Evolutionary conservation across 805 yeast species (phyloP), one percentile per base, ranked within the genome.

Genomic region (Monosporozyma servazzii): DNA sequence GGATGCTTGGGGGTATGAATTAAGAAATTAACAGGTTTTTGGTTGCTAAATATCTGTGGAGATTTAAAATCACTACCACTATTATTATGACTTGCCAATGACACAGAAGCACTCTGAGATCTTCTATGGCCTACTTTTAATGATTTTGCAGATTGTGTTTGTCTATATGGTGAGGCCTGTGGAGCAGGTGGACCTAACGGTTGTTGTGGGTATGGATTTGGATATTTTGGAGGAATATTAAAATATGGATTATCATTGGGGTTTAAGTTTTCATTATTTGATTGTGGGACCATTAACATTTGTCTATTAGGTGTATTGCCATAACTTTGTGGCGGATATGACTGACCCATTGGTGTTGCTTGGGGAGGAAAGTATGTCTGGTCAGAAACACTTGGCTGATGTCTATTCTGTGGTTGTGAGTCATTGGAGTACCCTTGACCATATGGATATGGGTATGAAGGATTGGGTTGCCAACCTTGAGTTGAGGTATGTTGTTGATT

Each of bases 1-100:
- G 68, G 68, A 54, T 64, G 66, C 47, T 62, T 64, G 40, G 67
- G 68, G 1, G 68, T 64, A 51, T 64, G 67, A 11, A 64, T 64
- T 48, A 64, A 49, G 52, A 64, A 64, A 47, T 63, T 63, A 27
- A 64, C 65, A 23, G 64, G 64, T 27, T 57, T 55, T 45, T 58
- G 62, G 3, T 59, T 54, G 10, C 31, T 43, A 5, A 40, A 23
- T 20, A 54, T 47, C 27, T 47, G 48, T 3, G 60, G 61, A 18
- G 59, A 56, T 47, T 48, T 56, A 10, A 49, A 33, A 41, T 41
- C 44, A 2, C 1, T 21, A 5, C 29, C 15, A 13, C 29, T 21
- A 21, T 21, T 41, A 41, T 21, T 21, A 41, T 41, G 44, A 20
- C 17, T 18, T 20, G 29, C 44, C 21, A 41, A 41, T 21, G 56